Evolutionary conservation across 306 rosid species (phyloP).

Genomic region (Quercus dentata): DNA sequence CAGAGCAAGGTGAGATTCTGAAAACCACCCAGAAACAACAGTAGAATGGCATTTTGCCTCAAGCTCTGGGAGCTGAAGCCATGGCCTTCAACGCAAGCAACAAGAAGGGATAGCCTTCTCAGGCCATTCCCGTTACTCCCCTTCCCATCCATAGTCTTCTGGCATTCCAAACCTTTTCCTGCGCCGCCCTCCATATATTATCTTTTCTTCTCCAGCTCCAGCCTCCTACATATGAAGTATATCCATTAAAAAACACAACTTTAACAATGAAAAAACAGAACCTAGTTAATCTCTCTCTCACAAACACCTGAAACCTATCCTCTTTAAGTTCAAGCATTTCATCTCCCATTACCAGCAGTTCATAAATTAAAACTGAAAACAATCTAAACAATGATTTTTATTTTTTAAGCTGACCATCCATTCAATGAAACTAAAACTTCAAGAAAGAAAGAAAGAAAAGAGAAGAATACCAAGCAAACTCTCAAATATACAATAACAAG

Average conservation of each 20-base stretch:
- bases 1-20: slow-evolving; percentile 76
- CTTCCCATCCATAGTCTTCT: slow-evolving; percentile 98
- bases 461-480: too few relatives aligned
- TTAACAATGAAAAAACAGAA: slow-evolving; percentile 1
- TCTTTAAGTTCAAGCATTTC: slow-evolving; percentile 9
- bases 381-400: neutral
- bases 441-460: too few relatives aligned
- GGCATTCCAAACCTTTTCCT: slow-evolving; percentile 99
- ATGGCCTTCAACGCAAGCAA: slow-evolving; percentile 87
- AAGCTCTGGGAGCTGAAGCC: slow-evolving; percentile 66
- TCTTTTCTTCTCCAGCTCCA: slow-evolving; percentile 80
- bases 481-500: too few relatives aligned
- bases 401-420: too few relatives aligned
- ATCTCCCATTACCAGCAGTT: neutral
- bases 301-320: neutral
- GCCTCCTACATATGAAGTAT: slow-evolving; percentile 52
- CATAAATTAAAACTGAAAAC: neutral
- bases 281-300: neutral
- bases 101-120: slow-evolving; percentile 77
- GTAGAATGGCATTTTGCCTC: slow-evolving; percentile 86
- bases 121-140: slow-evolving; percentile 58
- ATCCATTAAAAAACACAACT: neutral
- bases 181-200: slow-evolving; percentile 79
- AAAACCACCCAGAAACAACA: slow-evolving; percentile 99
- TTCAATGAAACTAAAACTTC: neutral